These are phyloP conservation scores for Trichophyton simii DNA, from an alignment of 2,329 filamentous ascomycete species.

Conservation along the genomic window DNA sequence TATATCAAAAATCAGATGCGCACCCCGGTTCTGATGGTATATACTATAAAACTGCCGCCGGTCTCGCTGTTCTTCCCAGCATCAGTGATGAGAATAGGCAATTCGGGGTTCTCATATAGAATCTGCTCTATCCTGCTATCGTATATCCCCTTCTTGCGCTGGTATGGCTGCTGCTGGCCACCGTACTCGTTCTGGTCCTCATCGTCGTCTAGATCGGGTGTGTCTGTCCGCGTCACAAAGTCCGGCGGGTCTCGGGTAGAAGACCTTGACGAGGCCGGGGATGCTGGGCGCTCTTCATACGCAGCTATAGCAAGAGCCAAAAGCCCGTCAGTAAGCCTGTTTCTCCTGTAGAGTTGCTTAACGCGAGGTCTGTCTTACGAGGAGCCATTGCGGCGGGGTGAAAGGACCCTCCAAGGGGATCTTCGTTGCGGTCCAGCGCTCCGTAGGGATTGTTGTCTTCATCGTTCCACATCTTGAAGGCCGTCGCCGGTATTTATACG, in stretches of 20 bases:
- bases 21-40: constrained; percentile 92
- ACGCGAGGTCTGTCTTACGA: constrained; percentile 27
- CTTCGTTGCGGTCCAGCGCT: constrained; percentile 80
- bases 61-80: constrained; percentile 92
- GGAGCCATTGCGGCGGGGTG: constrained; percentile 42
- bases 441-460: constrained; percentile 98
- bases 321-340: neutral
- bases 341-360: neutral
- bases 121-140: constrained; percentile 95
- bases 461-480: constrained; percentile 78
- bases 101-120: constrained; percentile 82
- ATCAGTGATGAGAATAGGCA: constrained; percentile 82
- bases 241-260: constrained; percentile 54
- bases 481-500: neutral
- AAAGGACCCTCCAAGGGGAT: constrained; percentile 52
- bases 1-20: constrained; percentile 17
- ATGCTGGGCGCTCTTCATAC: constrained; percentile 48
- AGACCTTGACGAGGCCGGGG: constrained; percentile 58
- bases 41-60: constrained; percentile 87
- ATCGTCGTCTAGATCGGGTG: constrained; percentile 35
- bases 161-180: constrained; percentile 36
- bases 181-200: constrained; percentile 31
- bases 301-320: constrained; percentile 16
- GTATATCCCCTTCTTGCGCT: constrained; percentile 70
- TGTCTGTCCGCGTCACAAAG: constrained; percentile 40